Evolutionary conservation across 106 monocot genomes (phyloP), one percentile per base, ranked within the genome.

Genomic region (Allium fistulosum): DNA sequence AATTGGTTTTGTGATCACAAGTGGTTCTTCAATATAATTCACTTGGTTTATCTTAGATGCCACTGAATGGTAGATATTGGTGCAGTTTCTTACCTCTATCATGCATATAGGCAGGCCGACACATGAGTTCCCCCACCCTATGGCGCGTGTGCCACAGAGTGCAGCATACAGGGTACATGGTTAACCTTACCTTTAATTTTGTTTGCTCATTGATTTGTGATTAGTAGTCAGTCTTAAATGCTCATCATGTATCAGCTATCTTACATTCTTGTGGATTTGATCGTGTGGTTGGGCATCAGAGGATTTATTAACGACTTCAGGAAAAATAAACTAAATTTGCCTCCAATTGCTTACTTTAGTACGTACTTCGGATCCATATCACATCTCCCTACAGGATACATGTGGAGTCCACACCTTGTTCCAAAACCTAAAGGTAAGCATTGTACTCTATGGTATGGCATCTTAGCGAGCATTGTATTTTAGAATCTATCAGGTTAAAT

Each of bases 401-500:
- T 97, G 82, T 97, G 96, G 96, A 97, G 96, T 78, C 89, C 88
- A 11, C 88, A 86, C 53, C 82, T 97, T 71, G 84, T 92, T 47
- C 92, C 92, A 66, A 97, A 92, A 62, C 96, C 96, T 64, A 80
- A 69, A 65, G 96, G 96, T 97, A 68, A 69, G 77, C 57, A 14
- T 61, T 17, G 46, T 13, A 63, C 8, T 63, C 16, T 10, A 63
- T 63, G 45, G 14, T 8, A 28, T 61, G 0, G 46, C 7, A 37
- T 37, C 5, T 5, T 5, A 5, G 37, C 22, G 22, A 22, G 22
- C 22, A 22, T 22, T 37, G 37, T 37, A 37, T 37, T 37, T 37
- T 37, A 37, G 37, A 37, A 37, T 37, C 37, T 37, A 37, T 1
- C 37, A 37, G 0, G 37, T 37, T 37, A 37, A 22, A 4, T 37